Evolutionary conservation across 257 asterid species (phyloP), one percentile per base, ranked within the genome.

Genomic region (Coffea canephora): DNA sequence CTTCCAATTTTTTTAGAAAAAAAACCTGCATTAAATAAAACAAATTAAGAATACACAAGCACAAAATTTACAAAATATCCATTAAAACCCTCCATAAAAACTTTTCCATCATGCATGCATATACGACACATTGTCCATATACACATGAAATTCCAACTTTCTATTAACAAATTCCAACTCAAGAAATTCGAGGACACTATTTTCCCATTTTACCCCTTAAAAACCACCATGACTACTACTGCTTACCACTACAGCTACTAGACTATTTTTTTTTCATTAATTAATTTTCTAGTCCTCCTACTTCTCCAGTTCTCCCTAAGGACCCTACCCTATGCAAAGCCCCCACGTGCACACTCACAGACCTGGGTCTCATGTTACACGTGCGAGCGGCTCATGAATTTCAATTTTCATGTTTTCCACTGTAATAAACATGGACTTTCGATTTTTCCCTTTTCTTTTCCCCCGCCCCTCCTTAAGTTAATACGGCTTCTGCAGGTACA

Each of bases 401-500:
- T 25, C 5, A 62, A 59, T 72, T 39, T 4, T 39, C 5, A 2
- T 4, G 43, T 39, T 39, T 39, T 39, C 19, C 34, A 31, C 12
- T 11, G 65, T 45, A 9, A 13, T 8, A 69, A 36, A 69, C 12
- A 18, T 55, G n/a, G 61, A 16, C 4, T 55, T 49, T 12, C 11
- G 0, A 36, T 55, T 8, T 4, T 10, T 0, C n/a, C 34, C 39
- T 2, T 18, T 46, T 11, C 43, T 39, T 39, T 39, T 39, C 2
- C 43, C 43, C 4, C 43, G 27, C 27, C 43, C 5, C 43, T 31
- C 31, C 5, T 45, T 0, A 8, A 74, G 11, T 87, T 84, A 94
- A 76, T 89, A 91, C 46, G 97, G 96, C 84, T 88, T 92, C 69
- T 85, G 84, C 82, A 87, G 75, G 84, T 86, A 86, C 73, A 87